Percentiles rank a stretch among this genome's conserved stretches.
phyloP scores from a whole-genome alignment of 148 eudicot genomes.

The Fagopyrum esculentum region DNA sequence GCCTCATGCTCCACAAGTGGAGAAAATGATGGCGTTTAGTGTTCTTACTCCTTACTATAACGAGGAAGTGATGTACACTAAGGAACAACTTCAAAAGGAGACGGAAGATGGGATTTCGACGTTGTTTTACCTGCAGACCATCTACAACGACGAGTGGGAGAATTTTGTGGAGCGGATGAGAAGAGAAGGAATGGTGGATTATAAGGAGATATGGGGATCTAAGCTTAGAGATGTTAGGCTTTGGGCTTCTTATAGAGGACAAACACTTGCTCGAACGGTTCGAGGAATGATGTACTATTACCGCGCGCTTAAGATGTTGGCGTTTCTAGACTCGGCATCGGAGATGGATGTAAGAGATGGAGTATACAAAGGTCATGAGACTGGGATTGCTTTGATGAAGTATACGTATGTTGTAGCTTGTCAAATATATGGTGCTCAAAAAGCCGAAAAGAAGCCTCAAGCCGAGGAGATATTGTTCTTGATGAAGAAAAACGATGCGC shows the following conservation, averaged over 20 bases:
- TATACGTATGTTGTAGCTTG: conserved; percentile 53
- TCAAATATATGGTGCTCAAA: conserved; percentile 53
- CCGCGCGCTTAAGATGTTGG: conserved; percentile 87
- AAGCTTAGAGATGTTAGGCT: conserved; percentile 60
- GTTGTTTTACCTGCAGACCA: conserved; percentile 79
- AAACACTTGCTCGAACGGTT: conserved; percentile 84
- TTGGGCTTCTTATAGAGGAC: conserved; percentile 96
- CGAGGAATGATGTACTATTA: conserved; percentile 99
- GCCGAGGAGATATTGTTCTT: conserved; percentile 77
- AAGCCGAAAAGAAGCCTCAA: conserved; percentile 56
- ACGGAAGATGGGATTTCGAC: conserved; percentile 95
- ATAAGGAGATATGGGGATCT: conserved; percentile 15
- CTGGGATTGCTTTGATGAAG: conserved; percentile 53
- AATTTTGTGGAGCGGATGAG: conserved; percentile 78
- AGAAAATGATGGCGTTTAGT: conserved; percentile 89
- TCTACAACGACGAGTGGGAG: conserved; percentile 81
- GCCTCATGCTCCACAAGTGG: conserved; percentile 98
- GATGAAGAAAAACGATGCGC: conserved; percentile 82
- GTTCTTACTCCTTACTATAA: conserved; percentile 93
- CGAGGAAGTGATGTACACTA: conserved; percentile 78
- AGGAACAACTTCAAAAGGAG: conserved; percentile 70
- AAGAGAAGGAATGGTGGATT: conserved; percentile 51
- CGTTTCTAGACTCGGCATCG: conserved; percentile 93
- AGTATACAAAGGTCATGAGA: conserved; percentile 51
- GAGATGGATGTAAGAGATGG: conserved; percentile 92